These are phyloP conservation scores for Nemania abortiva DNA, from an alignment of 2,329 filamentous ascomycete genomes.

Conservation along the genomic window DNA sequence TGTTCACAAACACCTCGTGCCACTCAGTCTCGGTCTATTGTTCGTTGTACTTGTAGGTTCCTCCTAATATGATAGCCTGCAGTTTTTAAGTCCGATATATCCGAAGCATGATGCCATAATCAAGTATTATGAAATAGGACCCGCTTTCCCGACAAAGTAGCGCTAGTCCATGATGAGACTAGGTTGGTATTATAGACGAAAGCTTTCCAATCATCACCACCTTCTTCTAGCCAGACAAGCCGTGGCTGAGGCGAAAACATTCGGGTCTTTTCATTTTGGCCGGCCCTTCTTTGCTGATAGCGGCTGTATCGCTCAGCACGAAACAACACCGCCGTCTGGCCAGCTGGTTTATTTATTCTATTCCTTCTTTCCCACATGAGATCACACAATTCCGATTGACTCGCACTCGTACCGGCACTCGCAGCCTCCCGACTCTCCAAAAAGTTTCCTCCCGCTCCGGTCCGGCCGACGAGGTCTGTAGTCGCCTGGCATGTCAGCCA, in stretches of 20 bases:
- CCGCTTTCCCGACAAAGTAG: background rate
- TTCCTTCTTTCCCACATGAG: constrained; percentile 41
- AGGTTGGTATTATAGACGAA: constrained; percentile 34
- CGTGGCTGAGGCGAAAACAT: constrained; percentile 40
- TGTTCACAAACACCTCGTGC: no score
- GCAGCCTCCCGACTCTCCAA: constrained; percentile 28
- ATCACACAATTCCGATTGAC: constrained; percentile 38
- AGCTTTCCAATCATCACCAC: constrained; percentile 47
- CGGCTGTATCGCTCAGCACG: constrained; percentile 4
- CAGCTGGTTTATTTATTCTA: constrained; percentile 14
- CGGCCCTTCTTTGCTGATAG: constrained; percentile 6
- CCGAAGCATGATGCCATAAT: constrained; percentile 31
- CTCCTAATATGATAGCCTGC: no score
- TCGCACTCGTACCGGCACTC: no score
- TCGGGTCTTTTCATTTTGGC: constrained; percentile 12
- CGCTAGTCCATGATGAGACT: constrained; percentile 39
- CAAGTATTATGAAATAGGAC: constrained; percentile 10
- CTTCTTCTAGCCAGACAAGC: constrained; percentile 30
- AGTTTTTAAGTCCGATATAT: constrained; percentile 26
- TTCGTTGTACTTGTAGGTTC: no score
- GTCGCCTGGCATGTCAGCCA: constrained; percentile 51
- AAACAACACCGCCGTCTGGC: background rate
- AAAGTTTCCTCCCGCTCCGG: constrained; percentile 41
- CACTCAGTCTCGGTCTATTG: no score
- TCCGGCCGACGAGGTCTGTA: constrained; percentile 38